Conservation (phyloP, 2,329 filamentous ascomycete genomes). For the Pseudogymnoascus sp. region DNA sequence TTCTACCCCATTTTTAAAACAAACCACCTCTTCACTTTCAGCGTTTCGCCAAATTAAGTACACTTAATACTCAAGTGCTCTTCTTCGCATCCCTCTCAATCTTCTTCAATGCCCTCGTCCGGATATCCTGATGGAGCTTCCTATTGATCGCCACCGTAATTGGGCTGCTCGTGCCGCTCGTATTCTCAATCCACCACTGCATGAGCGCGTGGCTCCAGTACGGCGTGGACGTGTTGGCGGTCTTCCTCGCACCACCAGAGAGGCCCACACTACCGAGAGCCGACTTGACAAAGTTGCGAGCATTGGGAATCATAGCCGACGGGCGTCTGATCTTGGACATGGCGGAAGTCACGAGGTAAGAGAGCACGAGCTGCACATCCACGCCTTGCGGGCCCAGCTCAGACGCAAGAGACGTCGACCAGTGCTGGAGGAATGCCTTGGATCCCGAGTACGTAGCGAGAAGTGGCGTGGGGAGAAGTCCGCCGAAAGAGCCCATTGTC, state of each 20-base stretch:
- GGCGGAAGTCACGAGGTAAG: constrained; percentile 86
- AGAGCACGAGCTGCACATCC: constrained; percentile 83
- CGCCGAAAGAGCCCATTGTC: constrained; percentile 96
- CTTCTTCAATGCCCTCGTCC: constrained; percentile 60
- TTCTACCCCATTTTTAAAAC: background rate
- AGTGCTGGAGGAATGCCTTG: constrained; percentile 97
- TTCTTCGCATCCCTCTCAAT: constrained; percentile 59
- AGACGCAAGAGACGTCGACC: constrained; percentile 76
- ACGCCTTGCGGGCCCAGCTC: constrained; percentile 77
- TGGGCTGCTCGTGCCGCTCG: constrained; percentile 48
- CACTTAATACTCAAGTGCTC: constrained; percentile 8
- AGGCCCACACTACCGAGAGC: constrained; percentile 73
- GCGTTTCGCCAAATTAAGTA: background rate
- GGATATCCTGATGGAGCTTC: constrained; percentile 58
- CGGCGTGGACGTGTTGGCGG: constrained; percentile 78
- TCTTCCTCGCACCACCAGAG: constrained; percentile 66
- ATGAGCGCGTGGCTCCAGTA: constrained; percentile 89
- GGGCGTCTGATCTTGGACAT: constrained; percentile 93
- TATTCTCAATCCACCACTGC: constrained; percentile 65
- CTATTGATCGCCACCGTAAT: constrained; percentile 52
- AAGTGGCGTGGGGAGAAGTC: constrained; percentile 82
- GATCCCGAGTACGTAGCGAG: constrained; percentile 94
- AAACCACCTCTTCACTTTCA: background rate
- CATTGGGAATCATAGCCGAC: constrained; percentile 68
- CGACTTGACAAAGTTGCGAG: constrained; percentile 71